Evolutionary conservation across 2,329 filamentous ascomycete genomes (phyloP).

Genomic region (Pseudogymnoascus sp.): DNA sequence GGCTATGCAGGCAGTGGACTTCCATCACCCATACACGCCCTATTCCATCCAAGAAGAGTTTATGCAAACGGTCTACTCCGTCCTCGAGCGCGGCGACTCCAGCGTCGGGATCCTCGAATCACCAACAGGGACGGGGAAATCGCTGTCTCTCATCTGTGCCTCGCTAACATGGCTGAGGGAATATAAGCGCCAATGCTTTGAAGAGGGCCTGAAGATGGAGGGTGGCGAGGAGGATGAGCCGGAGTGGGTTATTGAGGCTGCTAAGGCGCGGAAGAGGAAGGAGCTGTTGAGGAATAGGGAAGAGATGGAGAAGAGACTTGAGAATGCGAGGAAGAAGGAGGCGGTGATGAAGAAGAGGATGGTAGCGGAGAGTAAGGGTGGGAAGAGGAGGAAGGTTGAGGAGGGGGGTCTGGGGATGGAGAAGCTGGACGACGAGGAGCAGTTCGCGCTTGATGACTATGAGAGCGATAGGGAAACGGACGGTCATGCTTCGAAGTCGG

Average conservation of each 20-base stretch:
- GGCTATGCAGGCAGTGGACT: slow-evolving; percentile 32
- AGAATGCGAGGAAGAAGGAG: slow-evolving; percentile 49
- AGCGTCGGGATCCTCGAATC: slow-evolving; percentile 67
- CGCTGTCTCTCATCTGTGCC: slow-evolving; percentile 63
- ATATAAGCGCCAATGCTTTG: slow-evolving; percentile 43
- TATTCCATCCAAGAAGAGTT: slow-evolving; percentile 65
- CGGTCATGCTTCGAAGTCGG: slow-evolving; percentile 19
- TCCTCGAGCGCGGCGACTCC: slow-evolving; percentile 43
- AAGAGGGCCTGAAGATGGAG: slow-evolving; percentile 16
- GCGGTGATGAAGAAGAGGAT: slow-evolving; percentile 42
- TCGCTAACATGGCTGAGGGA: slow-evolving; percentile 65
- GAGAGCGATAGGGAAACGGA: slow-evolving; percentile 50
- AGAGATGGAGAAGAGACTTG: slow-evolving; percentile 52
- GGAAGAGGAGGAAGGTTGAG: slow-evolving; percentile 38
- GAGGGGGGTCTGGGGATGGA: slow-evolving; percentile 33
- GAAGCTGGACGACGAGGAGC: slow-evolving; percentile 44
- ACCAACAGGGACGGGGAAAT: slow-evolving; percentile 65
- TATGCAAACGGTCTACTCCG: slow-evolving; percentile 61
- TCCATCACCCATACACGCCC: slow-evolving; percentile 62
- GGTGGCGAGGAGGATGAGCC: slow-evolving; percentile 49
- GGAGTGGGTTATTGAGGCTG: slow-evolving; percentile 61
- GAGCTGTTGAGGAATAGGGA: slow-evolving; percentile 47
- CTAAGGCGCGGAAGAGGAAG: slow-evolving; percentile 46
- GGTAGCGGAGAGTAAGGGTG: slow-evolving; percentile 26
- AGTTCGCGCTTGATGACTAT: slow-evolving; percentile 61